Evolutionary conservation across 306 rosid species (phyloP).

Genomic region (Lupinus albus): DNA sequence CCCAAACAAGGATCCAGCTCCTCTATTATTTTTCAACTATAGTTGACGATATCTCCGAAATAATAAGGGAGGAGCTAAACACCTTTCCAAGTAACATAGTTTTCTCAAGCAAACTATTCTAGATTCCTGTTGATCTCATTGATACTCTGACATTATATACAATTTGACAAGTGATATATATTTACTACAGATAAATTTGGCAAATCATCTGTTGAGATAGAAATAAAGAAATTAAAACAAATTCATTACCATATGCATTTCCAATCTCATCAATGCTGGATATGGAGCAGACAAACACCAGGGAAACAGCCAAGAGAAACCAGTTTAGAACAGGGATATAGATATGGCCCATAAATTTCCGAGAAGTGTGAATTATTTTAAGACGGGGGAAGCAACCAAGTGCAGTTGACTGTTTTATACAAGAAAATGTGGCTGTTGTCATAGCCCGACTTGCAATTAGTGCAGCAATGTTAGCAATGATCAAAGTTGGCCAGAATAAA

Average conservation of each 20-base stretch:
- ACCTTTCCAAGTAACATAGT: conserved; percentile 20
- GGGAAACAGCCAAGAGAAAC: conserved; percentile 88
- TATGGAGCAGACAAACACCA: conserved; percentile 76
- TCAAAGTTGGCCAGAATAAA: conserved; percentile 82
- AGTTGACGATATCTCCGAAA: conserved; percentile 29
- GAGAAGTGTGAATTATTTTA: conserved; percentile 90
- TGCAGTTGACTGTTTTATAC: conserved; percentile 93
- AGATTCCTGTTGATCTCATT: conserved; percentile 19
- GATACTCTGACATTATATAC: conserved; percentile 18
- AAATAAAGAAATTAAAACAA: conserved; percentile 38
- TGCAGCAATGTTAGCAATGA: conserved; percentile 86
- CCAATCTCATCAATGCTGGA: conserved; percentile 91
- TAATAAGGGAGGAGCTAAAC: conserved; percentile 22
- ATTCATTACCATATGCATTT: conserved; percentile 90
- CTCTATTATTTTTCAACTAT: conserved; percentile 22
- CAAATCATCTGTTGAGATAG: conserved; percentile 9
- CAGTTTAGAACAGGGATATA: conserved; percentile 95
- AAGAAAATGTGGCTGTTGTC: conserved; percentile 99
- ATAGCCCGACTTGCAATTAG: conserved; percentile 94
- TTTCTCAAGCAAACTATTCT: conserved; percentile 32
- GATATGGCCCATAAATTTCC: conserved; percentile 99
- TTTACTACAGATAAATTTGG: conserved; percentile 23
- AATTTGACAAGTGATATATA: conserved; percentile 32
- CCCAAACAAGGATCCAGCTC: conserved; percentile 22
- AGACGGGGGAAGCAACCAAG: conserved; percentile 99